These are phyloP conservation scores for Suillus fuscotomentosus DNA, from an alignment of 768 basidiomycete species.

Conservation along the genomic window DNA sequence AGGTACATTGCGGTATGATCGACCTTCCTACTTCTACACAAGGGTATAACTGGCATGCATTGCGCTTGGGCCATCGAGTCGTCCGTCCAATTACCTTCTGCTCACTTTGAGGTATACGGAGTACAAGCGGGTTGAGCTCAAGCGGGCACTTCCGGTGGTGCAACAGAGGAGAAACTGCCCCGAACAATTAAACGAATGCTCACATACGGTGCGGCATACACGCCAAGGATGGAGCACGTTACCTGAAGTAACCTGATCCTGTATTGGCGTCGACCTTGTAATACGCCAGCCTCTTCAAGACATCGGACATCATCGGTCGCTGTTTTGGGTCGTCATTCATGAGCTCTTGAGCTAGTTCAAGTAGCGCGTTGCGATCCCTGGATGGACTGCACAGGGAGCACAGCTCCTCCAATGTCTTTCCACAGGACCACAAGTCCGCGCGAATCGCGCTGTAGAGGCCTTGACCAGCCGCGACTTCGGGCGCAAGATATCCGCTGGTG, in stretches of 20 bases:
- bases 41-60: background rate
- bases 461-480: background rate
- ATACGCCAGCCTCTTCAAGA: background rate
- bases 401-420: constrained; percentile 4
- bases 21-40: background rate
- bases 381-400: background rate
- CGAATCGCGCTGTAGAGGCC: background rate
- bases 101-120: background rate
- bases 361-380: background rate
- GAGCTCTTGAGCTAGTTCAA: background rate
- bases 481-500: background rate
- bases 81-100: background rate
- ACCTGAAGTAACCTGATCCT: background rate
- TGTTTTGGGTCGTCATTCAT: background rate
- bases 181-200: background rate
- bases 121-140: background rate
- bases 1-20: background rate
- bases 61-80: background rate
- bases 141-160: background rate
- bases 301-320: background rate
- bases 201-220: background rate
- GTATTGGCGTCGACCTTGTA: background rate
- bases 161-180: background rate
- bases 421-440: background rate
- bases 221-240: background rate